Evolutionary conservation across 2,329 filamentous ascomycete species (phyloP).

Genomic region (Canariomyces notabilis): DNA sequence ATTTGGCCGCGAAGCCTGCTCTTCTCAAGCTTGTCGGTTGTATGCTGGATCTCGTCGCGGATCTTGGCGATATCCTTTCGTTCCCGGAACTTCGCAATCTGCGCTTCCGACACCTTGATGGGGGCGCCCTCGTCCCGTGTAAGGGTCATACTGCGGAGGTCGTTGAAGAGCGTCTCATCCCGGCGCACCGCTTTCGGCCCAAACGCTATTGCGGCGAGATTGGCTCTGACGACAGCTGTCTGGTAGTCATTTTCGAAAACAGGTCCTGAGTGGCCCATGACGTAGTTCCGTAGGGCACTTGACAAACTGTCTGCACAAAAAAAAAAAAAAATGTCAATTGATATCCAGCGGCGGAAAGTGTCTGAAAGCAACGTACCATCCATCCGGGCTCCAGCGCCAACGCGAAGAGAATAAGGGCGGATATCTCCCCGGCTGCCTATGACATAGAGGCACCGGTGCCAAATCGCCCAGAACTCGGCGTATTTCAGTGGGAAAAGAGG

Average conservation of each 20-base stretch:
- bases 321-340: constrained; percentile 1
- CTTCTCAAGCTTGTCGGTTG: constrained; percentile 11
- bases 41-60: constrained; percentile 1
- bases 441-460: constrained; percentile 6
- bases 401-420: constrained; percentile 12
- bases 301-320: constrained; percentile 8
- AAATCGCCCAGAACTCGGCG: constrained; percentile 3
- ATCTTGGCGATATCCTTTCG: constrained; percentile 11
- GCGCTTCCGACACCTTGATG: constrained; percentile 7
- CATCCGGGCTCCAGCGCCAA: constrained; percentile 12
- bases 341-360: constrained; percentile 1
- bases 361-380: constrained; percentile 13
- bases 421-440: constrained; percentile 8
- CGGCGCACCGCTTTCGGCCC: constrained; percentile 3
- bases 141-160: constrained; percentile 12
- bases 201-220: constrained; percentile 11
- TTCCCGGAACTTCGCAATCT: constrained; percentile 13
- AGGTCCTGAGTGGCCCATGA: constrained; percentile 9
- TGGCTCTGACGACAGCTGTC: constrained; percentile 7
- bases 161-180: constrained; percentile 13
- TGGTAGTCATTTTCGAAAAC: constrained; percentile 12
- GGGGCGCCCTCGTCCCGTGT: constrained; percentile 10
- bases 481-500: constrained; percentile 15
- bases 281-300: constrained; percentile 14
- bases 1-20: constrained; percentile 11